Evolutionary conservation across 2,329 filamentous ascomycete genomes (phyloP), one percentile per base, ranked within the genome.

Genomic region (Alternaria hordeiaustralica): DNA sequence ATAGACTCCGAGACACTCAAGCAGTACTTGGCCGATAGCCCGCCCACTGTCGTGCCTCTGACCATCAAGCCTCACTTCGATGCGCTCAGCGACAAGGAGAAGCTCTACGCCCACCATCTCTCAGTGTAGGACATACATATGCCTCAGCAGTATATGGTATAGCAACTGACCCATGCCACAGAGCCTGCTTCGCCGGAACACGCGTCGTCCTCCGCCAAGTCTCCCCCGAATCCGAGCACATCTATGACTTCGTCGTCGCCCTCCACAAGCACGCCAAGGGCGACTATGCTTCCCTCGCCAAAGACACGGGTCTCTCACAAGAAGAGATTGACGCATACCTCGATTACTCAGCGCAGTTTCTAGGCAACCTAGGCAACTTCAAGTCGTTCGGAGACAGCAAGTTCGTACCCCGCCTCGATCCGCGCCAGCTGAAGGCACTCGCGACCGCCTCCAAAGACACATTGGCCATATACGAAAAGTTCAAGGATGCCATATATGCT

Each of bases 51-150:
- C 60, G 95, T 97, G 63, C 89, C 90, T 51, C 88, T 99, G 54
- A 90, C 93, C 79, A 96, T 98, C 79, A 93, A 93, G 82, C 92
- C 93, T 78, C 95, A 98, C 82, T 99, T 98, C 74, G 91, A 95
- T 59, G 88, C 89, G 36, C 81, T 96, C 65, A 86, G 83, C 57
- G 88, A 92, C 74, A 85, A 91, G 78, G 89, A 97, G 83, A 94
- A 95, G 84, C 90, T 92, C 77, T 97, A 97, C 85, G 92, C 94
- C 68, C 94, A 97, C 82, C 94, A 80, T 58, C 74, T 81, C 63
- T 81, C 79, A 41, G 61, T 79, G 80, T 81, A 74, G 56, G 70
- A 18, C 18, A 26, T 41, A 6, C 3, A 10, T 13, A 41, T 25
- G 23, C 57, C 6, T 43, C 49, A 18, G 7, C 18, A 8, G 43